phyloP scores from a whole-genome alignment of 2,329 filamentous ascomycete species.

The Scopulariopsis brevicaulis region DNA sequence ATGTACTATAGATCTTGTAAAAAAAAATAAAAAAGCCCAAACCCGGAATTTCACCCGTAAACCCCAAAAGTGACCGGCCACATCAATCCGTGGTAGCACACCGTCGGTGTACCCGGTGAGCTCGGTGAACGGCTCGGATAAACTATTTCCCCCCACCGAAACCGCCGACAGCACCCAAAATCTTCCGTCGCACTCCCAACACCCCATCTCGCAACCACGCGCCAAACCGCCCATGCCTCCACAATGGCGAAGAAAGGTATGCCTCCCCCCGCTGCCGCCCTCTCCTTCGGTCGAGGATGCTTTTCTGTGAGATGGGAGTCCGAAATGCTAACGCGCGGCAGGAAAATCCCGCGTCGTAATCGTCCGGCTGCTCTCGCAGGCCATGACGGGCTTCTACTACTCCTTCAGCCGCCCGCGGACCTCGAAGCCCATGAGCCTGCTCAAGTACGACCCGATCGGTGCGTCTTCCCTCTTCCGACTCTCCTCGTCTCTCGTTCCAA shows the following conservation, averaged over 20 bases:
- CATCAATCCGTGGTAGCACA: no score
- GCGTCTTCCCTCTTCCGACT: constrained; percentile 14
- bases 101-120: neutral
- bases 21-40: no score
- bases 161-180: neutral
- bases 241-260: constrained; percentile 25
- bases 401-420: constrained; percentile 75
- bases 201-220: neutral
- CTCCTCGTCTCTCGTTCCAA: neutral
- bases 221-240: neutral
- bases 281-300: neutral
- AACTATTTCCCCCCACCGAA: neutral
- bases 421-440: constrained; percentile 81
- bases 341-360: constrained; percentile 86
- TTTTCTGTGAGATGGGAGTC: no score
- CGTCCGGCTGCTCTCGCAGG: constrained; percentile 95
- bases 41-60: neutral
- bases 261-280: neutral
- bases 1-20: no score
- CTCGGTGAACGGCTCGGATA: neutral
- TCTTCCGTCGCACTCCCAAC: neutral
- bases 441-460: constrained; percentile 98
- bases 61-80: neutral
- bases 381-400: constrained; percentile 96
- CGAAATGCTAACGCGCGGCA: constrained; percentile 21